Conservation (phyloP, 352 stramenopile genomes). For the Thalassiosira livingstoniorum region DNA sequence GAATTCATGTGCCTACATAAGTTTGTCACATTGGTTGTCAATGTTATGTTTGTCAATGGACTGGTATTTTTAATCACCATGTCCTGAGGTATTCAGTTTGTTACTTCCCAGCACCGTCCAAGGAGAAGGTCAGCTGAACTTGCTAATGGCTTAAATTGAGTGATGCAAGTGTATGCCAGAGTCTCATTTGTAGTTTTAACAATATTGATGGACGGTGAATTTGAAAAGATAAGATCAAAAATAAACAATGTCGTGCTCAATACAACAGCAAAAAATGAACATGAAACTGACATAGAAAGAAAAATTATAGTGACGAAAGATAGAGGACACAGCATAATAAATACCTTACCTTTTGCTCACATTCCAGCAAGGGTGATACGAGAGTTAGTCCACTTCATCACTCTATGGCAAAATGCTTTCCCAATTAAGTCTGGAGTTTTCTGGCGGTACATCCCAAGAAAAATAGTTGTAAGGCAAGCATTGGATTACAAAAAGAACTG, state of each 20-base stretch:
- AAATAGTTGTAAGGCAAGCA: slow-evolving; percentile 24
- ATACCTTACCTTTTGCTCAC: slow-evolving; percentile 40
- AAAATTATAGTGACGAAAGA: slow-evolving; percentile 58
- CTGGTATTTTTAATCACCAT: slow-evolving; percentile 39
- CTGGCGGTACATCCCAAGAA: slow-evolving; percentile 22
- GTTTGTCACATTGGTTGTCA: slow-evolving; percentile 21
- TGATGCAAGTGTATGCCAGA: slow-evolving; percentile 21
- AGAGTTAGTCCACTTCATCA: slow-evolving; percentile 30
- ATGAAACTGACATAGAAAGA: slow-evolving; percentile 57
- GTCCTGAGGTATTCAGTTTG: slow-evolving; percentile 3
- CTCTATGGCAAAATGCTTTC: slow-evolving; percentile 63
- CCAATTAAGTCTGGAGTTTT: slow-evolving; percentile 33
- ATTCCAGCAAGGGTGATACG: slow-evolving; percentile 39
- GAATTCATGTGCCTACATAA: slow-evolving; percentile 24
- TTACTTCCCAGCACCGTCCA: slow-evolving; percentile 18
- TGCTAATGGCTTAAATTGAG: slow-evolving; percentile 11
- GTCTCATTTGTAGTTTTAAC: slow-evolving; percentile 27
- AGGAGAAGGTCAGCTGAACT: slow-evolving; percentile 2
- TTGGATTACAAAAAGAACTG: slow-evolving; percentile 53
- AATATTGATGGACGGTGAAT: no score
- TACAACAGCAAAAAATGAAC: slow-evolving; percentile 21
- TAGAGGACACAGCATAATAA: slow-evolving; percentile 18
- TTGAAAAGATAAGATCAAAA: background rate
- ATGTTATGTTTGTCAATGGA: slow-evolving; percentile 59
- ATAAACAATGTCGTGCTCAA: slow-evolving; percentile 29